phyloP scores from a whole-genome alignment of 768 basidiomycete genomes.

The Tricholoma bakamatsutake region DNA sequence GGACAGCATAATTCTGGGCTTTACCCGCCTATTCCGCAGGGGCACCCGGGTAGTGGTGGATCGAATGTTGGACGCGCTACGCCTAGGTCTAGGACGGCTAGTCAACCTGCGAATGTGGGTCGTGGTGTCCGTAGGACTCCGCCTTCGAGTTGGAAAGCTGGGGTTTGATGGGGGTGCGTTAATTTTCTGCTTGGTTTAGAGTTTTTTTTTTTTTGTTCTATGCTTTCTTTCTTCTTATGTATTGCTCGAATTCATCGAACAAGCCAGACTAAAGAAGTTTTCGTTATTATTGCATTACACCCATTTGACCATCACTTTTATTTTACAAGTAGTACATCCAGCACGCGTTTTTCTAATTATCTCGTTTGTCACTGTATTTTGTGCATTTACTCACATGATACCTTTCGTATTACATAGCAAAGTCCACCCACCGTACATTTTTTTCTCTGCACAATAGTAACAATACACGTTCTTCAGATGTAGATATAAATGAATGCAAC shows the following conservation, averaged over 20 bases:
- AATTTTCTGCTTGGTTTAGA: not conserved
- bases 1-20: constrained; percentile 33
- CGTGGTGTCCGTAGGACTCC: constrained; percentile 28
- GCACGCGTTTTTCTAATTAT: constrained; percentile 2
- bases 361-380: constrained; percentile 15
- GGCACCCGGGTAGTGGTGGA: constrained; percentile 10
- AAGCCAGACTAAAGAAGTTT: constrained; percentile 3
- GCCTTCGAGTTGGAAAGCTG: constrained; percentile 60
- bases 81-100: constrained; percentile 35
- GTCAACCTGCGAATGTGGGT: constrained; percentile 36
- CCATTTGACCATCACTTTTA: constrained; percentile 6
- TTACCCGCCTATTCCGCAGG: constrained; percentile 34
- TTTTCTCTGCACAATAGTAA: not conserved
- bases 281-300: constrained; percentile 2
- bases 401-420: constrained; percentile 5
- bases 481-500: too few relatives aligned
- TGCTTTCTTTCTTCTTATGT: constrained; percentile 8
- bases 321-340: constrained; percentile 9
- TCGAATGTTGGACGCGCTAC: constrained; percentile 11
- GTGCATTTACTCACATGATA: constrained; percentile 21
- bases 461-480: not conserved
- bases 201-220: constrained; percentile 3
- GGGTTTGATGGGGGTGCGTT: constrained; percentile 15
- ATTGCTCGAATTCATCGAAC: constrained; percentile 8
- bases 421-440: too few relatives aligned